Base-by-base conservation (phyloP, 1,284 basidiomycete species). In the Ganoderma boninense region DNA sequence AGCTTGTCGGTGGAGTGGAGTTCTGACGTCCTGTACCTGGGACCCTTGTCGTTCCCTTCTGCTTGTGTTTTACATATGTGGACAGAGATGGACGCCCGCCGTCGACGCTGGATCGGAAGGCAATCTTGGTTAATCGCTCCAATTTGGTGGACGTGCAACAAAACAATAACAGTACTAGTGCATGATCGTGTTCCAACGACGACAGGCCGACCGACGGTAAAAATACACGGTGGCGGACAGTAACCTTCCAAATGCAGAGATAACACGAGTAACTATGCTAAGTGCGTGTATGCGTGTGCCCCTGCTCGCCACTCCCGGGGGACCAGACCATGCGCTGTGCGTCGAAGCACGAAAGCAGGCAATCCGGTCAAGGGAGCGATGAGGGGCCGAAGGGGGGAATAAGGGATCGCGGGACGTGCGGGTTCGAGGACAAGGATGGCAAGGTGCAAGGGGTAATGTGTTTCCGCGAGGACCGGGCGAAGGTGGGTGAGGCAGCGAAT, bases 261-360 rank as follows among this genome's bases (percentile, higher is more conserved):
- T 52, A 57, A 57, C 32, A 60, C 8, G 32, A 23, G n/a, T 29
- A 40, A 60, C 20, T 60, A 40, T 23, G 57, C 7, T 60, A 40
- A 40, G 38, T 60, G 38, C 57, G 35, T 60, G 57, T 60, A 40
- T 60, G 35, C 57, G 32, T 35, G 49, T 13, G 49, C 26, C 49
- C 23, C 49, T 26, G 13, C 26, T 54, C 49, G 23, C 23, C 23
- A 54, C 49, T 23, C 23, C 4, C 23, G n/a, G 3, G 18, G 29
- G 46, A 49, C 46, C n/a, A 8, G 8, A 20, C n/a, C 16, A 8
- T 11, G 20, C 54, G 26, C 26, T 32, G 54, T 32, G 32, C 32
- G 5, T 32, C 32, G 32, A 32, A 32, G 32, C 32, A 32, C 32
- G 32, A 32, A 54, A 11, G 23, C 13, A 14, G 49, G 13, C 4